phyloP scores from a whole-genome alignment of 139 green algal species.

The Tetraselmis chui region DNA sequence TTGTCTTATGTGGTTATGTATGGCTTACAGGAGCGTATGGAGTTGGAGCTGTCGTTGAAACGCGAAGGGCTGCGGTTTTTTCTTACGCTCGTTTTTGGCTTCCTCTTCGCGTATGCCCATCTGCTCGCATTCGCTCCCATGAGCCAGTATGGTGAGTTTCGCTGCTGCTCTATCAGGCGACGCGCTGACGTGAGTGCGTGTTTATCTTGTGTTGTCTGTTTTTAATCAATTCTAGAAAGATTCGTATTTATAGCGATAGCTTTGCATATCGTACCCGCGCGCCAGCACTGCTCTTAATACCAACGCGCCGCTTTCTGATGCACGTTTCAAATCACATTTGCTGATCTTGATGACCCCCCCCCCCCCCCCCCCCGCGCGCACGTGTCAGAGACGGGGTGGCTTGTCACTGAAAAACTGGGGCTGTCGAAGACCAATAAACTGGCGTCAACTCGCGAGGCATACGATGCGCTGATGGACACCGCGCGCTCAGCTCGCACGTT shows the following conservation, averaged over 20 bases:
- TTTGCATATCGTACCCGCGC: no score
- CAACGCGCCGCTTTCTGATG: no score
- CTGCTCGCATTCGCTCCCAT: neutral
- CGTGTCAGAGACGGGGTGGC: neutral
- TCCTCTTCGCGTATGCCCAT: neutral
- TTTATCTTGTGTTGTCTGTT: no score
- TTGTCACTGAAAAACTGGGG: neutral
- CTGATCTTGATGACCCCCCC: no score
- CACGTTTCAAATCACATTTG: no score
- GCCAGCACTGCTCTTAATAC: no score
- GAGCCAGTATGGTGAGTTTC: neutral
- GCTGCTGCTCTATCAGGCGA: no score
- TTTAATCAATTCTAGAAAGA: no score
- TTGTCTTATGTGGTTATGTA: neutral
- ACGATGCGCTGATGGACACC: neutral
- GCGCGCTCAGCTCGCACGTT: neutral
- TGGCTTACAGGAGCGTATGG: neutral
- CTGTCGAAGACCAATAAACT: neutral
- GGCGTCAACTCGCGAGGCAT: neutral
- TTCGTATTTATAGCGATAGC: no score
- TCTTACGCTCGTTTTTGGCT: neutral
- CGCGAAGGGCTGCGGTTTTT: neutral
- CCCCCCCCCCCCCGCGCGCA: no score
- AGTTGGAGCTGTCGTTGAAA: neutral
- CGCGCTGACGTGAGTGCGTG: no score